Percentiles rank a stretch among this genome's conserved stretches.
Conservation (phyloP, 129 eudicot species). For the Artemisia tridentata region DNA sequence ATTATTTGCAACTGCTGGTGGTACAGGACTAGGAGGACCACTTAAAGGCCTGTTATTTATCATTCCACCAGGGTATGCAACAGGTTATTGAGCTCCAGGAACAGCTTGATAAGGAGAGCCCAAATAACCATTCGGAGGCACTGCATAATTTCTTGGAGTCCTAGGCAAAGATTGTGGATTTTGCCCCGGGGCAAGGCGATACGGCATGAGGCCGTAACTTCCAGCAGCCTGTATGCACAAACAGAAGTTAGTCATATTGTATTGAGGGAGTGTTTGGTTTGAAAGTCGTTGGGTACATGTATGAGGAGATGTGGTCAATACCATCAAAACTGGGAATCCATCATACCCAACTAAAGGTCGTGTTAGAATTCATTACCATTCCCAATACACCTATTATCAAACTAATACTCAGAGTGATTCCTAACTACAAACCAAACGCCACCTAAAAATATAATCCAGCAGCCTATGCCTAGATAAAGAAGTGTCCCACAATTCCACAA, state of each 20-base stretch:
- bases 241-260: constrained; percentile 12
- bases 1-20: constrained; percentile 52
- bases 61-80: constrained; percentile 56
- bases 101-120: constrained; percentile 50
- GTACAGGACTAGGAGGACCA: constrained; percentile 72
- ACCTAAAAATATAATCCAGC: not conserved
- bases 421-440: constrained; percentile 8
- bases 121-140: constrained; percentile 23
- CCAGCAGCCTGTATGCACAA: constrained; percentile 70
- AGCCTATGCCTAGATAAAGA: not conserved
- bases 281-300: not conserved
- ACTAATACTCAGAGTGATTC: constrained; percentile 14
- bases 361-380: not conserved
- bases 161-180: constrained; percentile 60
- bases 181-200: constrained; percentile 69
- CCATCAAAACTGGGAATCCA: not conserved
- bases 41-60: constrained; percentile 23
- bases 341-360: not conserved
- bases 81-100: constrained; percentile 66
- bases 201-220: constrained; percentile 77
- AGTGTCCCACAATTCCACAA: not conserved
- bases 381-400: not conserved
- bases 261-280: not conserved
- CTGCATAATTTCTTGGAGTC: constrained; percentile 51
- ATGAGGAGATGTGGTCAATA: not conserved